Evolutionary conservation across 441 rosid genomes (phyloP).

Genomic region (Mallotus japonicus): DNA sequence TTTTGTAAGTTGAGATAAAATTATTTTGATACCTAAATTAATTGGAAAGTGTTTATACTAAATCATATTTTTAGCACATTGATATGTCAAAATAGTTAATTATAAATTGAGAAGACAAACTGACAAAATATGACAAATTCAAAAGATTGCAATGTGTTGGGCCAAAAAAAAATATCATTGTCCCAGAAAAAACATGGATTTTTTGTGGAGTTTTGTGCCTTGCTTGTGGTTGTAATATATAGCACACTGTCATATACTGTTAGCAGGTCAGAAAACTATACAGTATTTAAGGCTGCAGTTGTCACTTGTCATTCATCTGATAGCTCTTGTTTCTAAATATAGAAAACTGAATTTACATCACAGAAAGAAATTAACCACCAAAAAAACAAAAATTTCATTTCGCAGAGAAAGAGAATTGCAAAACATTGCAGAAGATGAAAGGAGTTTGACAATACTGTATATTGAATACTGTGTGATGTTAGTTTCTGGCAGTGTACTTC

Average conservation of each 20-base stretch:
- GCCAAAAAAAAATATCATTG: too few relatives aligned
- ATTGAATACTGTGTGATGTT: neutral
- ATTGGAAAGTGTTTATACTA: too few relatives aligned
- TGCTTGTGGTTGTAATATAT: neutral
- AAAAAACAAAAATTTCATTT: neutral
- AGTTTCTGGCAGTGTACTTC: neutral
- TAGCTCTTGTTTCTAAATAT: neutral
- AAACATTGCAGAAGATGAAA: neutral
- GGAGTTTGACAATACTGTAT: neutral
- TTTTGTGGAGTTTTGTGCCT: neutral
- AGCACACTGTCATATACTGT: neutral
- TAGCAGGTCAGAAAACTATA: neutral
- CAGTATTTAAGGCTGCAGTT: neutral
- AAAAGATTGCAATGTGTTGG: too few relatives aligned
- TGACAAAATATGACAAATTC: too few relatives aligned
- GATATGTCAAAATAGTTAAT: too few relatives aligned
- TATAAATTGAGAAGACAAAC: too few relatives aligned
- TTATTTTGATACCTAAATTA: too few relatives aligned
- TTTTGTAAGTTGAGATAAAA: too few relatives aligned
- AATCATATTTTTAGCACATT: too few relatives aligned
- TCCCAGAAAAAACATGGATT: neutral
- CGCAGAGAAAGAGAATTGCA: neutral
- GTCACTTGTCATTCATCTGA: neutral
- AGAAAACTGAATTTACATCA: conserved; percentile 1
- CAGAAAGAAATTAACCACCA: neutral